Base-by-base conservation (phyloP, 1,139 yeast species). In the Lodderomyces elongisporus region DNA sequence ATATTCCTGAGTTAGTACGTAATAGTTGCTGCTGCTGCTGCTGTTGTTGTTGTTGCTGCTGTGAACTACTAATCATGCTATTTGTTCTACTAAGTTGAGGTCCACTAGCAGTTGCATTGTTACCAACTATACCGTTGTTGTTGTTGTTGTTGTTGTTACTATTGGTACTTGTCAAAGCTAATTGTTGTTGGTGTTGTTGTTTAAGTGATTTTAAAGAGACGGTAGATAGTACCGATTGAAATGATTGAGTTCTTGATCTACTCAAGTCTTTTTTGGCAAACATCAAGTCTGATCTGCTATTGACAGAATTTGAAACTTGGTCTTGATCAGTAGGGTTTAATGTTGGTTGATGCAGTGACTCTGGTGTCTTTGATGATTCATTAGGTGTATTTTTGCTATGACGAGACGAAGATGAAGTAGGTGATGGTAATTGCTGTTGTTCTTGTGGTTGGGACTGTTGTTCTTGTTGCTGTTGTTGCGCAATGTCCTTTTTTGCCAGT, bases 191-290 rank as follows among this genome's bases (percentile, higher is more conserved):
- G 16, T 43, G 53, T 37, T 58, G 60, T 36, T 61, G 68, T 33
- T 59, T 62, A 36, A 67, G 49, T 18, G 77, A 70, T 47, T 71
- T 69, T 25, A 77, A 53, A 1, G 83, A 76, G 3, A 79, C 79
- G 17, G 78, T 70, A 23, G 81, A 74, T 36, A 78, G 58, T n/a
- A 77, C 82, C 32, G 79, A 72, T 48, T 77, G 84, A 31, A 74
- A 74, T n/a, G 78, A 72, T 46, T 74, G 81, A 1, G 80, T 68
- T 36, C 83, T 58, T 24, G 69, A 61, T 38, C 72, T 66, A 14
- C 68, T 67, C 14, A 74, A 63, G 28, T 72, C 69, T 42, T 73
- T 70, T 54, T 77, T 77, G 45, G 71, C 73, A 56, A 77, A 77
- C 17, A 63, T 57, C 31, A 61, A 52, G 39, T 60, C 65, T 4